A percentile compares a stretch with the other conserved stretches of the same genome.
phyloP scores from a whole-genome alignment of 805 yeast species.

The Candida railenensis region DNA sequence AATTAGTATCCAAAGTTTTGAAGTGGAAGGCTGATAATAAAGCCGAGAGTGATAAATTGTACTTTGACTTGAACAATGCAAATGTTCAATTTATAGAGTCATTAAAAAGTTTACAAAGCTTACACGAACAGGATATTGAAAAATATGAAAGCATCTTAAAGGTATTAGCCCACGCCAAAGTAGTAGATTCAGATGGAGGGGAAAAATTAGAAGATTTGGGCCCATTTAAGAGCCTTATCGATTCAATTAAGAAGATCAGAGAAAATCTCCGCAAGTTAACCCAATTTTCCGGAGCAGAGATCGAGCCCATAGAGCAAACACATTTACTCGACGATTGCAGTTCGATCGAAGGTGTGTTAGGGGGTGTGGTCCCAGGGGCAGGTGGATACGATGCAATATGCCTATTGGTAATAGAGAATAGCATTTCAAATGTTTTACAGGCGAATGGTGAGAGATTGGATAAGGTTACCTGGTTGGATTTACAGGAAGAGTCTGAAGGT shows the following conservation, averaged over 20 bases:
- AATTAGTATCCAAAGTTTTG: slow-evolving; percentile 73
- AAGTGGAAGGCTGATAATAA: slow-evolving; percentile 63
- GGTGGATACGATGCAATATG: slow-evolving; percentile 96
- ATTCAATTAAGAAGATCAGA: slow-evolving; percentile 53
- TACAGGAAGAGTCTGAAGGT: slow-evolving; percentile 63
- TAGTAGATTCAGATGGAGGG: slow-evolving; percentile 1
- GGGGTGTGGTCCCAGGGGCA: slow-evolving; percentile 99
- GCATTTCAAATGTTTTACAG: slow-evolving; percentile 28
- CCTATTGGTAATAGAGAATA: slow-evolving; percentile 54
- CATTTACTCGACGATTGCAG: slow-evolving; percentile 52
- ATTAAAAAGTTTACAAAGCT: slow-evolving; percentile 38
- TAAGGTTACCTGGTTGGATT: slow-evolving; percentile 65
- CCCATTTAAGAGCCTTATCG: slow-evolving; percentile 30
- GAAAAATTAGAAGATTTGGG: slow-evolving; percentile 8
- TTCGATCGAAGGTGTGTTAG: slow-evolving; percentile 68
- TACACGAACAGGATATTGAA: slow-evolving; percentile 27
- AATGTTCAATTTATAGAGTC: slow-evolving; percentile 57
- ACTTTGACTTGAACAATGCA: slow-evolving; percentile 52
- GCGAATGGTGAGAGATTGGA: slow-evolving; percentile 27
- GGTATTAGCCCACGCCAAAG: neutral
- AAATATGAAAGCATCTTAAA: slow-evolving; percentile 27
- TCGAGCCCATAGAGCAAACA: slow-evolving; percentile 84
- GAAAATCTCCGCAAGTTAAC: slow-evolving; percentile 60
- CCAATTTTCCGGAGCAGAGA: slow-evolving; percentile 68
- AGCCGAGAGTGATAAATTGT: slow-evolving; percentile 50